Percentiles rank a stretch among this genome's conserved stretches.
phyloP scores from a whole-genome alignment of 495 filamentous ascomycete species.

The Penicillium simplicissimum region DNA sequence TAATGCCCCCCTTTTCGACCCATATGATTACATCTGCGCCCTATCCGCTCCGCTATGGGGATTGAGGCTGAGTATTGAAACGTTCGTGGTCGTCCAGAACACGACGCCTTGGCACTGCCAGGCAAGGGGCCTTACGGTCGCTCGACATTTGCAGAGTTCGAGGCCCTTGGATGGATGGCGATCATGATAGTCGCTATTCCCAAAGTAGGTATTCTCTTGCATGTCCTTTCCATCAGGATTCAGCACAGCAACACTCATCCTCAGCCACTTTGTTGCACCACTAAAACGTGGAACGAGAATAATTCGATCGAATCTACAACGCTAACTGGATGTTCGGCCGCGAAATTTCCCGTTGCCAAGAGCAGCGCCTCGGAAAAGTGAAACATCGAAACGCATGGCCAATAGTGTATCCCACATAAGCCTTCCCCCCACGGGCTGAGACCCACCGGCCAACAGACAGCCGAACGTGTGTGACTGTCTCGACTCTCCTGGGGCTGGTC shows the following conservation, averaged over 20 bases:
- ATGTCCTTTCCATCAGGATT: neutral
- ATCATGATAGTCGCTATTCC: neutral
- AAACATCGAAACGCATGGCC: neutral
- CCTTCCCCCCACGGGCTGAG: neutral
- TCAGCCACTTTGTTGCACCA: neutral
- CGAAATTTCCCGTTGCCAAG: slow-evolving; percentile 7
- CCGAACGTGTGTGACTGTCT: neutral
- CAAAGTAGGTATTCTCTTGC: neutral
- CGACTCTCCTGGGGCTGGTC: neutral
- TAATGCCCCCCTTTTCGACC: neutral
- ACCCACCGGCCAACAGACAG: neutral
- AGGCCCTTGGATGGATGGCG: neutral
- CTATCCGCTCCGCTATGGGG: too few relatives aligned
- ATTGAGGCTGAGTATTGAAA: slow-evolving; percentile 3
- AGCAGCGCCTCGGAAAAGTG: neutral
- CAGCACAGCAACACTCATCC: neutral
- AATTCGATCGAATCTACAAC: neutral
- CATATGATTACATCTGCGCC: too few relatives aligned
- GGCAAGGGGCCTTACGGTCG: neutral
- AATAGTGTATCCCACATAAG: neutral
- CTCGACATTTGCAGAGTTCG: neutral
- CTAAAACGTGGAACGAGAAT: neutral
- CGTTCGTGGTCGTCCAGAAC: neutral
- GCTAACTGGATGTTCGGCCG: neutral
- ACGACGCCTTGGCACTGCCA: neutral